These are phyloP conservation scores for Ganoderma leucocontextum DNA, from an alignment of 1,284 basidiomycete genomes.

Conservation along the genomic window DNA sequence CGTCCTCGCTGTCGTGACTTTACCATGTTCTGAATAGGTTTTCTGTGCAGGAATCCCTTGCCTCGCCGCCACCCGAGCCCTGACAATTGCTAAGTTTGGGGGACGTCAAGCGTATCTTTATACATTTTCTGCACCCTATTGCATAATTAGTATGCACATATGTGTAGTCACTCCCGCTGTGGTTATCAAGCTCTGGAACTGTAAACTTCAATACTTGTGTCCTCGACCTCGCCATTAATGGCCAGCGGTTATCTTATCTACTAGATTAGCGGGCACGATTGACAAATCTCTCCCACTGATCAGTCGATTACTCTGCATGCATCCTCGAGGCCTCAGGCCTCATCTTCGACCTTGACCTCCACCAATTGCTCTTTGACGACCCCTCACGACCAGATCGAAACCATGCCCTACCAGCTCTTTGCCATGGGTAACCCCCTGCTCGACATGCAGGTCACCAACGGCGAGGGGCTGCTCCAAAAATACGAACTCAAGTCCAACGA, in stretches of 20 bases:
- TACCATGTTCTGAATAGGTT: not conserved
- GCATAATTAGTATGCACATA: conserved; percentile 8
- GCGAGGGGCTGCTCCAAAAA: conserved; percentile 87
- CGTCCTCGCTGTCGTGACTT: not conserved
- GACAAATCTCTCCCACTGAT: conserved; percentile 6
- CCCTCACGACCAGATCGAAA: conserved; percentile 13
- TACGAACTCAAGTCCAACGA: conserved; percentile 96
- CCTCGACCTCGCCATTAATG: too few species aligned
- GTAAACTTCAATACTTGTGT: too few species aligned
- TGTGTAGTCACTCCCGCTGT: not conserved
- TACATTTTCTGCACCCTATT: conserved; percentile 22
- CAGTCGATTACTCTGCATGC: conserved; percentile 8
- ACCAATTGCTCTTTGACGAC: not conserved
- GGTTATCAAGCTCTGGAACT: not conserved
- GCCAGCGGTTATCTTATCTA: too few species aligned
- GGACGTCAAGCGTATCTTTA: conserved; percentile 18
- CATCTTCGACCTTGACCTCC: conserved; percentile 15
- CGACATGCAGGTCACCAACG: conserved; percentile 88
- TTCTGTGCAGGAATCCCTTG: conserved; percentile 61
- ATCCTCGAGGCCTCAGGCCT: too few species aligned
- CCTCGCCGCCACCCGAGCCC: conserved; percentile 60
- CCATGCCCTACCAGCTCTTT: conserved; percentile 63
- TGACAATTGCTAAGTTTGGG: conserved; percentile 36
- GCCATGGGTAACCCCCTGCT: conserved; percentile 91
- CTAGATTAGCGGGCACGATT: not conserved